Evolutionary conservation across 2,329 filamentous ascomycete species (phyloP).

Genomic region (Cladophialophora carrionii): DNA sequence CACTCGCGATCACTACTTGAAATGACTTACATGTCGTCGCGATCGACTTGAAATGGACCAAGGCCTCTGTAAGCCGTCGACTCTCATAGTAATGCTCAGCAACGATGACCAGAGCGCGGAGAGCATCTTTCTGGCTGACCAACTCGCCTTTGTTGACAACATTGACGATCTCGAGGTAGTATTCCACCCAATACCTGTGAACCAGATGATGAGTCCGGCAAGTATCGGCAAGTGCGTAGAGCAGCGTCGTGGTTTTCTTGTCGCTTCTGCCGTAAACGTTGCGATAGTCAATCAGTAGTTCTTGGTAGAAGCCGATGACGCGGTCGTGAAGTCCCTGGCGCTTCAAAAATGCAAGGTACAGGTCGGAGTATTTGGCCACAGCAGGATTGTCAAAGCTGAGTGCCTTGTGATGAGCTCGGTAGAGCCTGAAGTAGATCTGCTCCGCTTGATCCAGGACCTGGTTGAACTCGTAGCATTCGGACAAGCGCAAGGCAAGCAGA

Average conservation of each 20-base stretch:
- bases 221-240: conserved; percentile 45
- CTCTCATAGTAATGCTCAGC: conserved; percentile 47
- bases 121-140: conserved; percentile 44
- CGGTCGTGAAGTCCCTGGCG: conserved; percentile 39
- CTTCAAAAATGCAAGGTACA: conserved; percentile 21
- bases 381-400: conserved; percentile 44
- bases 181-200: conserved; percentile 22
- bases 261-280: conserved; percentile 45
- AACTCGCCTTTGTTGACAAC: conserved; percentile 45
- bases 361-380: conserved; percentile 40
- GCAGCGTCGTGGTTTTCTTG: conserved; percentile 44
- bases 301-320: conserved; percentile 46
- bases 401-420: conserved; percentile 42
- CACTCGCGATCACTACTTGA: background rate
- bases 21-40: conserved; percentile 42
- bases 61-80: conserved; percentile 45
- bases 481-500: conserved; percentile 53
- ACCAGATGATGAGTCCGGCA: conserved; percentile 38
- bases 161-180: conserved; percentile 29
- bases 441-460: conserved; percentile 45
- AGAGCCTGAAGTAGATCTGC: conserved; percentile 45
- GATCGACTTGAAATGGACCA: conserved; percentile 43
- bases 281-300: conserved; percentile 46
- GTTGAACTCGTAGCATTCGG: conserved; percentile 51
- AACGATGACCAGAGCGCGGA: conserved; percentile 47